Conservation (phyloP, 768 basidiomycete genomes). For the Hemileccinum impolitum region DNA sequence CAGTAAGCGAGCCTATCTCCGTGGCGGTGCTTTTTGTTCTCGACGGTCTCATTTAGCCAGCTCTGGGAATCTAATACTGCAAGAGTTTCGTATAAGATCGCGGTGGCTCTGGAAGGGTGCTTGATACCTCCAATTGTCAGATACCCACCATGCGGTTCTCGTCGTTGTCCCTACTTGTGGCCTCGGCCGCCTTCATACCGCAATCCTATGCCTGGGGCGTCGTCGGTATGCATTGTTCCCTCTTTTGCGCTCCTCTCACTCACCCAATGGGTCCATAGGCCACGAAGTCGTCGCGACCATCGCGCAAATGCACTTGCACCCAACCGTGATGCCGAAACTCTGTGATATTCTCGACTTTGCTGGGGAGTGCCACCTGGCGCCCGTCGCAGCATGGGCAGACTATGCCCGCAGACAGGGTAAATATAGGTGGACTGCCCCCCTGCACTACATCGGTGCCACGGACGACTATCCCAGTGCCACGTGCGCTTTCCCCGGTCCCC, state of each 20-base stretch:
- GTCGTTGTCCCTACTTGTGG: constrained; percentile 11
- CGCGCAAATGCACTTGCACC: constrained; percentile 88
- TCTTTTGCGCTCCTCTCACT: neutral
- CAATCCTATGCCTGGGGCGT: constrained; percentile 38
- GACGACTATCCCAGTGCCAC: constrained; percentile 74
- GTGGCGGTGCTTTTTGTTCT: constrained; percentile 12
- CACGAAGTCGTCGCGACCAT: constrained; percentile 94
- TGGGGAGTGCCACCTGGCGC: constrained; percentile 71
- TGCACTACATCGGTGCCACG: constrained; percentile 74
- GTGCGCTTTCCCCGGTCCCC: constrained; percentile 73
- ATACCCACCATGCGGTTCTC: constrained; percentile 24
- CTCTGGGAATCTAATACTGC: constrained; percentile 1
- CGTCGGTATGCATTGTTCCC: constrained; percentile 28
- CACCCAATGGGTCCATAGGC: constrained; percentile 39
- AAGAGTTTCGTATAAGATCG: constrained; percentile 3
- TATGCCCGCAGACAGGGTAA: constrained; percentile 44
- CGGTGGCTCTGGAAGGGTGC: neutral
- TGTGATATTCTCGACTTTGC: constrained; percentile 62
- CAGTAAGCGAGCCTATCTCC: neutral
- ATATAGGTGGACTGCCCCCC: constrained; percentile 68
- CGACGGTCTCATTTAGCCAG: constrained; percentile 6
- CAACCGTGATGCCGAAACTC: constrained; percentile 59
- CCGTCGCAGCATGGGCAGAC: constrained; percentile 90
- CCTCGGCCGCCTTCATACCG: constrained; percentile 22
- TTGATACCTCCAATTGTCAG: constrained; percentile 1